Evolutionary conservation across 768 basidiomycete genomes (phyloP).

Genomic region (Russula sp.): DNA sequence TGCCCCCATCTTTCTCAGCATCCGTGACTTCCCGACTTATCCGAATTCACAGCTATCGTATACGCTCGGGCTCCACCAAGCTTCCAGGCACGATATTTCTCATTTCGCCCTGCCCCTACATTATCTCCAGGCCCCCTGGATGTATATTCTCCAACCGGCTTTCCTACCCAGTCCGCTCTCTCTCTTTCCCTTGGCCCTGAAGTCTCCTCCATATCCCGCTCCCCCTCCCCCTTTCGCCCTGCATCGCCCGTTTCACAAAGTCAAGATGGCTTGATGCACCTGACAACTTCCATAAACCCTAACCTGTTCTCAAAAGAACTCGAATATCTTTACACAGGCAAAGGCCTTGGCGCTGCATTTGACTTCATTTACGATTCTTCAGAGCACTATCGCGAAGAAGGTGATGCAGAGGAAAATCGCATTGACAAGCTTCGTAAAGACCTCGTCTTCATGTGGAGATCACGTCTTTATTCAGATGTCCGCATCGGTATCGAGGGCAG

Average conservation of each 20-base stretch:
- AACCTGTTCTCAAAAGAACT: conserved; percentile 85
- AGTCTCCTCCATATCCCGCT: conserved; percentile 41
- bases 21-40: not conserved
- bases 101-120: conserved; percentile 59
- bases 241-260: conserved; percentile 42
- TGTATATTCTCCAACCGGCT: conserved; percentile 46
- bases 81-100: conserved; percentile 88
- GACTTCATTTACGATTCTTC: conserved; percentile 77
- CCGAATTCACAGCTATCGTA: conserved; percentile 63
- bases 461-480: conserved; percentile 89
- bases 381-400: conserved; percentile 42
- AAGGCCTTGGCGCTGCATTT: conserved; percentile 83
- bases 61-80: conserved; percentile 92
- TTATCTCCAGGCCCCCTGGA: conserved; percentile 46
- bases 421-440: conserved; percentile 89
- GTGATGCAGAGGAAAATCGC: conserved; percentile 52
- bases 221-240: conserved; percentile 44
- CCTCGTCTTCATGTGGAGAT: conserved; percentile 95
- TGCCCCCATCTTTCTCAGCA: not conserved
- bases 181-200: conserved; percentile 54
- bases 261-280: conserved; percentile 51
- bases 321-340: conserved; percentile 92
- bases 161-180: conserved; percentile 54
- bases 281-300: conserved; percentile 68
- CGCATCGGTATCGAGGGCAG: conserved; percentile 73